A percentile compares a stretch with the other conserved stretches of the same genome.
These are phyloP conservation scores for Ophiostoma sp. DNA, from an alignment of 2,329 filamentous ascomycete genomes.

Conservation along the genomic window DNA sequence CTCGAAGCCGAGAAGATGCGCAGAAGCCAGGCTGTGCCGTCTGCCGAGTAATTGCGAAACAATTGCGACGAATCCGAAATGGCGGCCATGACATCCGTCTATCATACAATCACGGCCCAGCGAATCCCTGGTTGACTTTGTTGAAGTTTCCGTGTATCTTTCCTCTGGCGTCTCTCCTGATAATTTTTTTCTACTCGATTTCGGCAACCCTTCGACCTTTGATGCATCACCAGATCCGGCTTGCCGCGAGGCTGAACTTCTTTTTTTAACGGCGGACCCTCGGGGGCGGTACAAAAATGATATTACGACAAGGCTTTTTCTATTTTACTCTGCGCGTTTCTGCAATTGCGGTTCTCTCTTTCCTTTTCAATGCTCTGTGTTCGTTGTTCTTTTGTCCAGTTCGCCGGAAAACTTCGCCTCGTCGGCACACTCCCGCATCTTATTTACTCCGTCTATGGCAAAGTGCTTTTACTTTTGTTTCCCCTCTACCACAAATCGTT, in stretches of 20 bases:
- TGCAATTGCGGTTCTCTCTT: constrained; percentile 9
- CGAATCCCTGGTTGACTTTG: constrained; percentile 11
- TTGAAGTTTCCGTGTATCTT: constrained; percentile 28
- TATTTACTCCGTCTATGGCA: background rate
- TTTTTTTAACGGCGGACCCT: constrained; percentile 47
- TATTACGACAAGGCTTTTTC: constrained; percentile 38
- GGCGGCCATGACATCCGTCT: constrained; percentile 25
- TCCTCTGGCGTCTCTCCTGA: constrained; percentile 27
- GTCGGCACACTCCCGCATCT: background rate
- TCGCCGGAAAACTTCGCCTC: background rate
- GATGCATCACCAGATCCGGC: constrained; percentile 59
- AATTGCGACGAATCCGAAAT: background rate
- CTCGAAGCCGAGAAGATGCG: constrained; percentile 99
- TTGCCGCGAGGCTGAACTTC: constrained; percentile 60
- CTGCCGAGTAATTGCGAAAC: constrained; percentile 47
- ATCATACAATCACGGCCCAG: background rate
- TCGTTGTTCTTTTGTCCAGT: background rate
- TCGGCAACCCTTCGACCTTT: constrained; percentile 48
- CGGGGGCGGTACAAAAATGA: constrained; percentile 43
- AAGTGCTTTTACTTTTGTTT: constrained; percentile 5
- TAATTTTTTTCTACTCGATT: constrained; percentile 48
- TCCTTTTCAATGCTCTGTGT: background rate
- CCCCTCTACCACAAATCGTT: constrained; percentile 14
- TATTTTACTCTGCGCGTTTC: constrained; percentile 27
- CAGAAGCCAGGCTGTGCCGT: constrained; percentile 71